Conservation (phyloP, 1,284 basidiomycete species). For the Phellinidium pouzarii region DNA sequence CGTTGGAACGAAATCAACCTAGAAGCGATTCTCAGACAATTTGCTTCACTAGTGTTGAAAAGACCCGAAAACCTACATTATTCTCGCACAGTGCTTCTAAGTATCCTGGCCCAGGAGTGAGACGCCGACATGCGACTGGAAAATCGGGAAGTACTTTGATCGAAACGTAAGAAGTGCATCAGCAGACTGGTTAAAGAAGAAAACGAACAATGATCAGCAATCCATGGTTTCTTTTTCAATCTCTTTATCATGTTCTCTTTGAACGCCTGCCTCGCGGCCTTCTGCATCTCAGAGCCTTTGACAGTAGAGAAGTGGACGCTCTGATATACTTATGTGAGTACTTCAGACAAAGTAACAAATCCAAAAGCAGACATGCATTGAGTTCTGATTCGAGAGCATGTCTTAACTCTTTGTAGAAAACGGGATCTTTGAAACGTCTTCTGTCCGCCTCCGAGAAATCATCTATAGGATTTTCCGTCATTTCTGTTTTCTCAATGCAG, state of each 20-base stretch:
- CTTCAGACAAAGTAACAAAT: not conserved
- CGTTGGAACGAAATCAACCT: conserved; percentile 50
- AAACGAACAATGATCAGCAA: conserved; percentile 46
- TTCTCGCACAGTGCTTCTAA: conserved; percentile 55
- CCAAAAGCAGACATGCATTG: conserved; percentile 35
- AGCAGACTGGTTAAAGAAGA: not conserved
- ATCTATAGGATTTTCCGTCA: conserved; percentile 27
- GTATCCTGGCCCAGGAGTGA: conserved; percentile 63
- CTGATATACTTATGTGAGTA: conserved; percentile 26
- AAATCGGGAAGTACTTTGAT: conserved; percentile 51
- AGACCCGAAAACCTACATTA: conserved; percentile 38
- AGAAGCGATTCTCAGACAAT: not conserved
- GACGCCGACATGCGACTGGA: conserved; percentile 47
- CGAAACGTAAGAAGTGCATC: not conserved
- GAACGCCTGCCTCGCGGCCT: conserved; percentile 35
- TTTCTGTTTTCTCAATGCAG: not conserved
- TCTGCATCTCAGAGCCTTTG: conserved; percentile 37
- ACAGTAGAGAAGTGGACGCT: conserved; percentile 40
- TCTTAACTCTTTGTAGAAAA: conserved; percentile 45
- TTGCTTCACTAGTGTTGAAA: not conserved
- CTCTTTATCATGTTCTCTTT: conserved; percentile 43
- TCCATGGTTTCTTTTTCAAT: conserved; percentile 50
- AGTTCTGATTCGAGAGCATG: conserved; percentile 43
- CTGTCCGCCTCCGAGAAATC: conserved; percentile 50
- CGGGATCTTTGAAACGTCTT: conserved; percentile 40